phyloP scores from a whole-genome alignment of 768 basidiomycete species.

The Tylopilus subfusipes region DNA sequence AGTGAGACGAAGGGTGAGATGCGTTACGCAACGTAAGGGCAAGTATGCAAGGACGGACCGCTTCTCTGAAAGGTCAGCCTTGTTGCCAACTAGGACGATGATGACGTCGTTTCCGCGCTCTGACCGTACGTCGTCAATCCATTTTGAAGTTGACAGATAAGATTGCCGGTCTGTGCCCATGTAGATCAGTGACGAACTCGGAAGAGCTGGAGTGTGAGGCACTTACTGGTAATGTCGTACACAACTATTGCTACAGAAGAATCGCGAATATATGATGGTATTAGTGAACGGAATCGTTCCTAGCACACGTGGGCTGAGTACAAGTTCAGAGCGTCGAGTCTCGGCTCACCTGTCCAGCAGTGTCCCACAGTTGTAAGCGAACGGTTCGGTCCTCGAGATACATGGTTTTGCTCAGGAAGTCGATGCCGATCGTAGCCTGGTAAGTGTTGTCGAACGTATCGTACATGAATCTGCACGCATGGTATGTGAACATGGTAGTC shows the following conservation, averaged over 20 bases:
- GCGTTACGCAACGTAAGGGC: background rate
- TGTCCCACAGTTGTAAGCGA: constrained; percentile 97
- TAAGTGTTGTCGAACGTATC: constrained; percentile 99
- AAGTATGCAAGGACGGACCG: constrained; percentile 54
- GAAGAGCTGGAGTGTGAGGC: background rate
- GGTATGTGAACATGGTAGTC: constrained; percentile 1
- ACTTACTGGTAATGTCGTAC: constrained; percentile 96
- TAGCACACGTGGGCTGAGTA: constrained; percentile 30
- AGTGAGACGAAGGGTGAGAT: constrained; percentile 11
- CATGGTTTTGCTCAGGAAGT: constrained; percentile 99
- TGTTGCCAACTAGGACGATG: constrained; percentile 97
- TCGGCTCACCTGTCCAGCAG: constrained; percentile 78
- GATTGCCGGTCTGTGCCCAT: constrained; percentile 77
- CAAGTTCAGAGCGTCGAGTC: background rate
- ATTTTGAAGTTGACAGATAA: constrained; percentile 97
- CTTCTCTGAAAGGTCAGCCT: constrained; percentile 98
- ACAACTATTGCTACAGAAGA: constrained; percentile 99
- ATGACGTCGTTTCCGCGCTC: constrained; percentile 98
- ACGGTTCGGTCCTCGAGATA: constrained; percentile 99
- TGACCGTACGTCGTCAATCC: constrained; percentile 98
- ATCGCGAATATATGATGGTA: constrained; percentile 98
- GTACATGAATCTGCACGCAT: constrained; percentile 80
- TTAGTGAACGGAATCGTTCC: constrained; percentile 96
- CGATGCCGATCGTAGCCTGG: constrained; percentile 96
- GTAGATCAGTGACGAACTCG: constrained; percentile 4